phyloP scores from a whole-genome alignment of 352 stramenopile species.

The Stephanocyclus meneghinianus region DNA sequence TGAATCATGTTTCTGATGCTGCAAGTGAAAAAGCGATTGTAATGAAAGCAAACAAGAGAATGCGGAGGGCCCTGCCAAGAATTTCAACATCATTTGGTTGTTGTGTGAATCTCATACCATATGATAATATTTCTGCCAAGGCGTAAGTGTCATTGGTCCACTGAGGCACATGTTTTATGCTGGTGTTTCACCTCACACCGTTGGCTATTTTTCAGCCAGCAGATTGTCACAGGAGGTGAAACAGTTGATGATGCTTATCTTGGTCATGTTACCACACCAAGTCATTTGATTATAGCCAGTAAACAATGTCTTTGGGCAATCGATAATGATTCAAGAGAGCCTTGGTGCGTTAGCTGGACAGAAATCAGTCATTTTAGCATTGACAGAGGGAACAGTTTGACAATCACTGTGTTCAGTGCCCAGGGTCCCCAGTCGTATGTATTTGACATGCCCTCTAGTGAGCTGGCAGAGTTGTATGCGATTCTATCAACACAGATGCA shows the following conservation, averaged over 20 bases:
- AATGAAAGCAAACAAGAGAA: slow-evolving; percentile 67
- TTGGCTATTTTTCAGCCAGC: slow-evolving; percentile 40
- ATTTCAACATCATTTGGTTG: slow-evolving; percentile 45
- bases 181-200: background rate
- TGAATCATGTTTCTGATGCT: slow-evolving; percentile 79
- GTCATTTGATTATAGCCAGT: slow-evolving; percentile 76
- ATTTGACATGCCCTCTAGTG: slow-evolving; percentile 56
- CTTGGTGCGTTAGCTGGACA: slow-evolving; percentile 71
- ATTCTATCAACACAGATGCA: slow-evolving; percentile 61
- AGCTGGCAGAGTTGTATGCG: slow-evolving; percentile 52
- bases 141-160: slow-evolving; percentile 18
- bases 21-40: slow-evolving; percentile 62
- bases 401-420: slow-evolving; percentile 70
- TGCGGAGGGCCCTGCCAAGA: slow-evolving; percentile 67
- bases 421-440: slow-evolving; percentile 63
- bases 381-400: slow-evolving; percentile 41
- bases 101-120: slow-evolving; percentile 63
- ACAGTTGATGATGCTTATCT: slow-evolving; percentile 76
- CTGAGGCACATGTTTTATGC: background rate
- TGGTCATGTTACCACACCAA: slow-evolving; percentile 70
- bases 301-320: slow-evolving; percentile 73
- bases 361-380: slow-evolving; percentile 75
- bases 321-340: slow-evolving; percentile 47
- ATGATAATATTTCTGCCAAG: slow-evolving; percentile 72
- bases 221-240: slow-evolving; percentile 75